Percentiles rank a stretch among this genome's conserved stretches.
These are phyloP conservation scores for Spergularia bocconei DNA, from an alignment of 148 eudicot genomes.

Conservation along the genomic window DNA sequence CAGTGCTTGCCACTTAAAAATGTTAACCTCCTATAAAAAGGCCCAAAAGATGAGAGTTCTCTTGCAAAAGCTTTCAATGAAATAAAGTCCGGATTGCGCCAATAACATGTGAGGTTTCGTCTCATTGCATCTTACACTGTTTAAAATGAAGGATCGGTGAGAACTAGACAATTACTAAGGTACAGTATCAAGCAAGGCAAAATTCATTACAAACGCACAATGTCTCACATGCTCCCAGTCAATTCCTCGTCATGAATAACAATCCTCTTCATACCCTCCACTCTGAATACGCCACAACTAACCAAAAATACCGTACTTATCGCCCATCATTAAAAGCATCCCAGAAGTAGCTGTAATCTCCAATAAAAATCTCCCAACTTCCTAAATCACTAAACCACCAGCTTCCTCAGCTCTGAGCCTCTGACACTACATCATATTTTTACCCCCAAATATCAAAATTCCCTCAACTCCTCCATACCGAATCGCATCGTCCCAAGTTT, in stretches of 20 bases:
- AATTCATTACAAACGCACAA: neutral
- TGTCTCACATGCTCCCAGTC: neutral
- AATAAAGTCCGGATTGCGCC: no score
- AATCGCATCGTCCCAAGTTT: neutral
- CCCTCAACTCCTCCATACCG: neutral
- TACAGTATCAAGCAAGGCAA: neutral
- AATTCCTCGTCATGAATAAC: neutral
- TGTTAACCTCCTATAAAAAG: no score
- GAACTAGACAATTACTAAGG: no score
- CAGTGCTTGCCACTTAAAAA: no score
- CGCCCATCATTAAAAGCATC: neutral
- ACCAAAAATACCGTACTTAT: neutral
- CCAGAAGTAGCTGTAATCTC: neutral
- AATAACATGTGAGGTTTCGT: no score
- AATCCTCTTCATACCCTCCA: neutral
- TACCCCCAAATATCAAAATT: neutral
- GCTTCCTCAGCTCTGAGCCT: neutral
- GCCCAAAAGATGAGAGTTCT: no score
- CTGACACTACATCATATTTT: neutral
- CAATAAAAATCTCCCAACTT: neutral
- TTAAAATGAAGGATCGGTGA: no score
- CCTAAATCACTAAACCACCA: neutral
- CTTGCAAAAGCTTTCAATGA: no score
- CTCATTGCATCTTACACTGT: no score
- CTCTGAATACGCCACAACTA: neutral